A percentile compares a stretch with the other conserved stretches of the same genome.
phyloP scores from a whole-genome alignment of 2,329 filamentous ascomycete genomes.

The Huntiella abstrusa region DNA sequence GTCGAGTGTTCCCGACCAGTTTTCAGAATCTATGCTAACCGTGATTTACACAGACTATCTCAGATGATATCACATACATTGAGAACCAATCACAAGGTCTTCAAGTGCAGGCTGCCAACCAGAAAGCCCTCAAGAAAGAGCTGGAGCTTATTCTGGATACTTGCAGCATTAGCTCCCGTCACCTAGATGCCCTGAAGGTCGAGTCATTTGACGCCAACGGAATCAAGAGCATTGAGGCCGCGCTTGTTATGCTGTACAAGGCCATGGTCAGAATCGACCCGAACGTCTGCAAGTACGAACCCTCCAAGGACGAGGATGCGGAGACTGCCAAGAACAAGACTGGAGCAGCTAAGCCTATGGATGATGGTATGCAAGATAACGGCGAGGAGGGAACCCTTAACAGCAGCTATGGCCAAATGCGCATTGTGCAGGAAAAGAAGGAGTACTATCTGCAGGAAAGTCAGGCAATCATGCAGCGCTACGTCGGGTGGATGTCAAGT shows the following conservation, averaged over 20 bases:
- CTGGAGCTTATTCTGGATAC: slow-evolving; percentile 77
- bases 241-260: slow-evolving; percentile 68
- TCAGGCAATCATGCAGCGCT: slow-evolving; percentile 53
- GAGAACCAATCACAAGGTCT: slow-evolving; percentile 93
- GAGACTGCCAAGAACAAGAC: slow-evolving; percentile 13
- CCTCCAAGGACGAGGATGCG: slow-evolving; percentile 25
- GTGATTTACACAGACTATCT: slow-evolving; percentile 46
- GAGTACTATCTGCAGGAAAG: slow-evolving; percentile 70
- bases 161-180: slow-evolving; percentile 57
- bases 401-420: slow-evolving; percentile 72
- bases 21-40: background rate
- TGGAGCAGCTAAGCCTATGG: no score
- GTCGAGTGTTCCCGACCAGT: background rate
- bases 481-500: slow-evolving; percentile 64
- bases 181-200: slow-evolving; percentile 50
- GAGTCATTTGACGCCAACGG: slow-evolving; percentile 58
- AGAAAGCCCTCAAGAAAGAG: slow-evolving; percentile 81
- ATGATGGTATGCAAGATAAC: slow-evolving; percentile 11
- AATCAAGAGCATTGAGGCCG: slow-evolving; percentile 57
- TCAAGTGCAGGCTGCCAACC: slow-evolving; percentile 92
- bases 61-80: slow-evolving; percentile 91
- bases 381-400: slow-evolving; percentile 36
- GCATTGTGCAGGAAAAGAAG: slow-evolving; percentile 84
- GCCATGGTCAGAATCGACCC: slow-evolving; percentile 91
- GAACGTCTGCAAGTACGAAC: slow-evolving; percentile 38